Conservation (phyloP, 2,329 filamentous ascomycete genomes). For the Talaromyces funiculosus region DNA sequence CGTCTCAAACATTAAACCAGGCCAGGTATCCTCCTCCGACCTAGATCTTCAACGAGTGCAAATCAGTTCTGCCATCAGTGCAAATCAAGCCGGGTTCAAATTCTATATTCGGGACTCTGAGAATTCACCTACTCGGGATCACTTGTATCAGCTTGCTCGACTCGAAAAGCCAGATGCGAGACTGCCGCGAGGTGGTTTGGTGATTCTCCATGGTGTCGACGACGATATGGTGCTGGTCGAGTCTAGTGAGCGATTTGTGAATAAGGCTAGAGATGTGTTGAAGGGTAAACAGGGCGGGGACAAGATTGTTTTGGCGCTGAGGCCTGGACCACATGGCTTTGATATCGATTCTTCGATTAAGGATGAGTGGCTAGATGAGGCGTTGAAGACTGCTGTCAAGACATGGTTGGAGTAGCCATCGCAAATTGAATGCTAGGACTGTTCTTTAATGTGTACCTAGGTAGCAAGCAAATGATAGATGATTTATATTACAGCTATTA, state of each 20-base stretch:
- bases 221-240: slow-evolving; percentile 28
- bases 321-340: slow-evolving; percentile 36
- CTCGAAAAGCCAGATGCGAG: slow-evolving; percentile 22
- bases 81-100: slow-evolving; percentile 16
- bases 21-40: slow-evolving; percentile 17
- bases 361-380: slow-evolving; percentile 7
- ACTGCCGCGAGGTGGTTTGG: slow-evolving; percentile 27
- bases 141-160: slow-evolving; percentile 25
- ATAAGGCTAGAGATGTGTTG: slow-evolving; percentile 19
- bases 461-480: neutral
- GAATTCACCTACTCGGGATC: slow-evolving; percentile 4
- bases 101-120: slow-evolving; percentile 19
- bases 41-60: slow-evolving; percentile 10
- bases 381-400: slow-evolving; percentile 8
- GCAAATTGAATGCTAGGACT: no score
- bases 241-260: slow-evolving; percentile 26
- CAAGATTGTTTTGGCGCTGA: slow-evolving; percentile 22
- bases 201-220: slow-evolving; percentile 30
- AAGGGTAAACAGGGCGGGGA: slow-evolving; percentile 20
- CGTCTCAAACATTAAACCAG: slow-evolving; percentile 10
- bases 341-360: slow-evolving; percentile 18
- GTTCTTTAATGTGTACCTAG: no score
- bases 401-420: slow-evolving; percentile 13
- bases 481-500: no score
- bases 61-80: slow-evolving; percentile 19